These are phyloP conservation scores for Neopestalotiopsis clavispora DNA, from an alignment of 2,329 filamentous ascomycete genomes.

Conservation along the genomic window DNA sequence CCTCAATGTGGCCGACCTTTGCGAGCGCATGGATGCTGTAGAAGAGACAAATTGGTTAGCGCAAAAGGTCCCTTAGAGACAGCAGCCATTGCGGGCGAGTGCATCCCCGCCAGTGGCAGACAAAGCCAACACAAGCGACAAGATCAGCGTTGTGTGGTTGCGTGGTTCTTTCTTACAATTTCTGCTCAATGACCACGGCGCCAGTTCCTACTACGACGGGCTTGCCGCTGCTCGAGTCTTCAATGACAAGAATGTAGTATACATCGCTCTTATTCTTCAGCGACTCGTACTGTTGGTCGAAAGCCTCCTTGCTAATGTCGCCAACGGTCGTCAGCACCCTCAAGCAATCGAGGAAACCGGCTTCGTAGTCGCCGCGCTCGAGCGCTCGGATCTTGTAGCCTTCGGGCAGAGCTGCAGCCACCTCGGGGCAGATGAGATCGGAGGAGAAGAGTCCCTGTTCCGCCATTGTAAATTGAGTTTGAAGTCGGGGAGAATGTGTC, in stretches of 20 bases:
- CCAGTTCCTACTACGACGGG: conserved; percentile 85
- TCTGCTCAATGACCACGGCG: conserved; percentile 88
- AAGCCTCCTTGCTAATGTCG: conserved; percentile 77
- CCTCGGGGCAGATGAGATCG: conserved; percentile 77
- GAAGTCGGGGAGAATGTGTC: not conserved
- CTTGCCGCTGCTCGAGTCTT: conserved; percentile 65
- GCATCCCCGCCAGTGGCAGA: not conserved
- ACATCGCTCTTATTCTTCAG: conserved; percentile 71
- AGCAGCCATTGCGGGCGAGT: not conserved
- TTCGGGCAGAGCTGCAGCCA: conserved; percentile 74
- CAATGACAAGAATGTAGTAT: conserved; percentile 88
- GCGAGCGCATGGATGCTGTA: conserved; percentile 78
- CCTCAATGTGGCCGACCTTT: conserved; percentile 92
- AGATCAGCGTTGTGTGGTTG: not conserved
- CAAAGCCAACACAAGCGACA: not conserved
- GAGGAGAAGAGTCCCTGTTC: conserved; percentile 75
- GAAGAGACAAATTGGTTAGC: conserved; percentile 14
- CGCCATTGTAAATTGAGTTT: conserved; percentile 32
- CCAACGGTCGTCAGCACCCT: conserved; percentile 92
- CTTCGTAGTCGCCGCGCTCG: conserved; percentile 75
- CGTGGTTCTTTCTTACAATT: conserved; percentile 69
- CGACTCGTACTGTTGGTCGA: conserved; percentile 81
- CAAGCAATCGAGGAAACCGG: conserved; percentile 88
- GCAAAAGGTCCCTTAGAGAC: conserved; percentile 22
- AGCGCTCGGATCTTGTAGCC: conserved; percentile 86